Evolutionary conservation across 208 protist species (phyloP), one percentile per base, ranked within the genome.

Genomic region (Naegleria lovaniensis): DNA sequence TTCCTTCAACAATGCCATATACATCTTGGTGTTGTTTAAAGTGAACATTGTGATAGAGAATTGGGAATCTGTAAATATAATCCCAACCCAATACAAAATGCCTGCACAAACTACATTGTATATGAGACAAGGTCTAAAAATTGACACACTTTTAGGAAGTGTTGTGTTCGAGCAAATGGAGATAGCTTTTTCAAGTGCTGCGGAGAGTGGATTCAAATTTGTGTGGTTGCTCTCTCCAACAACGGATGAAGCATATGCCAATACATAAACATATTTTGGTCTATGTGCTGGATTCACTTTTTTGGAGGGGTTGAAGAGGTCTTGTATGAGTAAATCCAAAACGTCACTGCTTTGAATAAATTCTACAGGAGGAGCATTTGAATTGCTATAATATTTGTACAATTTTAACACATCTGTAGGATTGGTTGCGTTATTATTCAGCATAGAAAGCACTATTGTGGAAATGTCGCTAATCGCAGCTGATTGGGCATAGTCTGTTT

Each of bases 21-120:
- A 88, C 29, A 88, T 59, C 38, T 58, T 88, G 16, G 85, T 88
- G 55, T 88, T 88, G n/a, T 88, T 88, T 3, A 88, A 25, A 22
- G 85, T 88, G n/a, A 40, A 88, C 16, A 88, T 38, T 39, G 85
- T 40, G 33, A 58, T 58, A 5, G 85, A 88, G n/a, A 43, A 19
- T 88, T 88, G n/a, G 4, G 85, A 58, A 13, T 88, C 85, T 39
- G 39, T 58, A 88, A 88, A 88, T 39, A 88, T 36, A 6, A 88
- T 19, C 16, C n/a, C 33, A 43, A 88, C 55, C 85, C 85, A 88
- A 39, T 48, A 36, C 41, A 88, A 58, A 39, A 88, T 29, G 38
- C 85, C 85, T 38, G 55, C 25, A 58, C 41, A 51, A 15, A 88
- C 85, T 22, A 88, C 36, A 88, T 88, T 88, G 33, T 58, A 58